Base-by-base conservation (phyloP, 2,329 filamentous ascomycete species). In the Metarhizium guizhouense region DNA sequence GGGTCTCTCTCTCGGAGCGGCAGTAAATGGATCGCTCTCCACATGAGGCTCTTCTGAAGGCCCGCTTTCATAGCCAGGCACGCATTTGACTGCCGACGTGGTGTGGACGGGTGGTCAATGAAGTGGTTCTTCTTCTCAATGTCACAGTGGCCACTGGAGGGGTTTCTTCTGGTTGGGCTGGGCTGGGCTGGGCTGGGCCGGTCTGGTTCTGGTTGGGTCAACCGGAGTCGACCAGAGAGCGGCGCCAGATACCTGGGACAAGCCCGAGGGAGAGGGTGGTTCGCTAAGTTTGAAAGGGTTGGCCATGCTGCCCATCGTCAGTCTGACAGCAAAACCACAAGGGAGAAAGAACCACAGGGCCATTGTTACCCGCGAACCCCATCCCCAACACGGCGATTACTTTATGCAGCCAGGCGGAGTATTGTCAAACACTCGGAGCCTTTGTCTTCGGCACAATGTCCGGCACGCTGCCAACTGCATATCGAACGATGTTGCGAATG, bases 21-120 rank as follows among this genome's bases (percentile, higher is more conserved):
- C 57, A 58, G 57, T 36, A 51, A 57, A 56, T 59, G 59, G 58
- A 56, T 55, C 59, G 36, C 58, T 47, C 58, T 59, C 59, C 59
- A 61, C 59, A 57, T 61, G 59, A 61, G 59, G 58, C 59, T 61
- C 59, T 60, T 56, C 55, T 56, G 29, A 52, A 57, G 58, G 54
- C 58, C 58, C 58, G 57, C 56, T 53, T 54, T 57, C 34, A 36
- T 50, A 34, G 54, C 52, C 57, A 58, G 57, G 57, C 43, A 58
- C 57, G 48, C 40, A 47, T 50, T 57, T 51, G 57, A 59, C 52
- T 59, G 54, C 56, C 58, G 58, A 53, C 38, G 32, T 51, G 54
- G 52, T 48, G 56, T 55, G 51, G 56, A 56, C 52, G 52, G 43
- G 56, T 55, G 51, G 56, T 54, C 52, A 56, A 14, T 52, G 48